Evolutionary conservation across 768 basidiomycete genomes (phyloP), one percentile per base, ranked within the genome.

Genomic region (Gyrodon lividus): DNA sequence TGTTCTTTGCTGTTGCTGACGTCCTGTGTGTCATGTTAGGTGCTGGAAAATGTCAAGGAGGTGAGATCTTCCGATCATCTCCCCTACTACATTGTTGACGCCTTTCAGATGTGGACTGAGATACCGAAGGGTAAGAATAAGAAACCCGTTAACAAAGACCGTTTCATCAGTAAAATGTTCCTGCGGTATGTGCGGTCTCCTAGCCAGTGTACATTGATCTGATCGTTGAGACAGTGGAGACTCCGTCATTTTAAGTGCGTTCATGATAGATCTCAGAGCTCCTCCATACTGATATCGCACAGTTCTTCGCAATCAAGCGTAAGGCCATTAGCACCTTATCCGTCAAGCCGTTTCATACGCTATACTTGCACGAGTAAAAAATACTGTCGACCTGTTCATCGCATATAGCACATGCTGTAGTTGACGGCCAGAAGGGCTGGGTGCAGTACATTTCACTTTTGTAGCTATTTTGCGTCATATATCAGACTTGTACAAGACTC

Each of bases 91-190:
- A 55, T 39, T 22, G 22, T 19, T 62, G 52, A 68, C 30, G 33
- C 34, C 43, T 24, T 53, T 30, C 55, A 99, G 93, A 98, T 98
- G 96, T 98, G 97, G 97, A 98, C 95, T 19, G 97, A 99, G 70
- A 71, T 86, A 42, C 97, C 97, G 17, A 98, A 98, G 72, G 94
- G 93, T 35, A 98, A 98, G 75, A 93, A 93, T 67, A 98, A 97
- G 77, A 98, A 98, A 67, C 92, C 97, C 6, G 86, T 98, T 50
- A 98, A 98, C 78, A 98, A 98, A 74, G 97, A 98, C 72, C 82
- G 97, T 43, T 99, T 98, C 76, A 96, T 99, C 70, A 96, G 93
- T 70, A 99, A 98, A 75, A 96, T 99, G 93, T 98, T 96, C 73
- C 73, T 98, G 55, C 81, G 92, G 90, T 89, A 62, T 46, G 83